These are phyloP conservation scores for Trichoderma endophyticum DNA, from an alignment of 2,329 filamentous ascomycete species.

Conservation along the genomic window DNA sequence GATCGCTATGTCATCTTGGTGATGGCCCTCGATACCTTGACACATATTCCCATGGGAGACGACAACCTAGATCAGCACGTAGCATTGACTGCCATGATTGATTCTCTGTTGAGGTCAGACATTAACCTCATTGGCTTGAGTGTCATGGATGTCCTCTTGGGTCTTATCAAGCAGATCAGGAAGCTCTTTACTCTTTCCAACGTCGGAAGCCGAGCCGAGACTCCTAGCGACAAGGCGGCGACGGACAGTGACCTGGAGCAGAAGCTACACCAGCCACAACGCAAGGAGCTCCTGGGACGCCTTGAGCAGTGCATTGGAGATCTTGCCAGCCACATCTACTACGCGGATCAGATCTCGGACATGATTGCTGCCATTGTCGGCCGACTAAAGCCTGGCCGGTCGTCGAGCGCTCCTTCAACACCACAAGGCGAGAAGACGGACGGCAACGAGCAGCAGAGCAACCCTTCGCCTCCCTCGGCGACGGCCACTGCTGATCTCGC, in stretches of 20 bases:
- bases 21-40: constrained; percentile 72
- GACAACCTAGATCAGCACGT: constrained; percentile 71
- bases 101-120: constrained; percentile 78
- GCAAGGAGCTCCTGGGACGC: constrained; percentile 63
- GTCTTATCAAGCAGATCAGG: constrained; percentile 79
- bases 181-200: constrained; percentile 66
- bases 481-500: constrained; percentile 38
- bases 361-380: constrained; percentile 81
- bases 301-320: constrained; percentile 85
- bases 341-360: constrained; percentile 91
- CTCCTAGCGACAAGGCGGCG: constrained; percentile 34
- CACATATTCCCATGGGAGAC: constrained; percentile 65
- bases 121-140: constrained; percentile 94
- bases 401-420: constrained; percentile 43
- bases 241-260: constrained; percentile 34
- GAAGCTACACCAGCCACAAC: constrained; percentile 39
- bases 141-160: constrained; percentile 89
- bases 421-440: constrained; percentile 47
- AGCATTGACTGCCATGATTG: constrained; percentile 72
- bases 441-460: constrained; percentile 35
- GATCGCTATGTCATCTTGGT: constrained; percentile 89
- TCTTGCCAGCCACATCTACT: constrained; percentile 92
- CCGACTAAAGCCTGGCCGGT: constrained; percentile 66
- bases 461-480: constrained; percentile 32
- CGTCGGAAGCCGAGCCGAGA: constrained; percentile 32